Percentiles rank a stretch among this genome's conserved stretches.
These are phyloP conservation scores for Cyberlindnera galapagoensis DNA, from an alignment of 805 yeast genomes.

Conservation along the genomic window DNA sequence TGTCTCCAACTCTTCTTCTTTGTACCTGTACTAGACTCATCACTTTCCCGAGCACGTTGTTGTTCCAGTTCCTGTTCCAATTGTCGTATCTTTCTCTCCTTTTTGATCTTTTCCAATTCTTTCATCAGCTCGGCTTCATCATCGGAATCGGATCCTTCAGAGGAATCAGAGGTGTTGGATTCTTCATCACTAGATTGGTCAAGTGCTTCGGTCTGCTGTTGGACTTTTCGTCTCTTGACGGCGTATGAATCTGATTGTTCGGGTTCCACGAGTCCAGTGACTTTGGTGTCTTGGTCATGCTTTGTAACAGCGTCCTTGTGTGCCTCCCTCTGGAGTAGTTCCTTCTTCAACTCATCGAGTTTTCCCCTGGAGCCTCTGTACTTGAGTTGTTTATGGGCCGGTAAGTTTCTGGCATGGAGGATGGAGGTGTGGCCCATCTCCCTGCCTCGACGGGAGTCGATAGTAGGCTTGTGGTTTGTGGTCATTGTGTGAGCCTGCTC, in stretches of 20 bases:
- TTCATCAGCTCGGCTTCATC: slow-evolving; percentile 38
- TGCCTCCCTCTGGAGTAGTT: slow-evolving; percentile 14
- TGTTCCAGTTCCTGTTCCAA: slow-evolving; percentile 20
- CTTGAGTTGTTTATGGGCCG: slow-evolving; percentile 50
- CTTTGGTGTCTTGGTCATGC: slow-evolving; percentile 2
- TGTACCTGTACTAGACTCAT: slow-evolving; percentile 1
- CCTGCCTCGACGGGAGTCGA: slow-evolving; percentile 56
- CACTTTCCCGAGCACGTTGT: slow-evolving; percentile 1
- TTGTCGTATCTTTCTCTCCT: slow-evolving; percentile 26
- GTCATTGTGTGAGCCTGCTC: slow-evolving; percentile 38
- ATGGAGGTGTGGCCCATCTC: slow-evolving; percentile 37
- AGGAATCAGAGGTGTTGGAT: slow-evolving; percentile 20
- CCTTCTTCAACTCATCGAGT: slow-evolving; percentile 16
- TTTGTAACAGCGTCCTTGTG: not conserved
- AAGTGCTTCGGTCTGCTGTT: slow-evolving; percentile 4
- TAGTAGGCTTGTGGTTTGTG: slow-evolving; percentile 64
- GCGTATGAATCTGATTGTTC: slow-evolving; percentile 7
- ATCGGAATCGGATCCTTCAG: slow-evolving; percentile 33
- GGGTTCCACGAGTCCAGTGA: slow-evolving; percentile 7
- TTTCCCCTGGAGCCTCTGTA: slow-evolving; percentile 28
- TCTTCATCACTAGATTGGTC: slow-evolving; percentile 7
- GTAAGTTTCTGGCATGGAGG: slow-evolving; percentile 45
- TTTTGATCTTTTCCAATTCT: slow-evolving; percentile 34
- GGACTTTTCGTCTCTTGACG: slow-evolving; percentile 11
- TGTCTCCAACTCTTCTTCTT: slow-evolving; percentile 30